Evolutionary conservation across 1,284 basidiomycete species (phyloP), one percentile per base, ranked within the genome.

Genomic region (Coriolopsis trogii): DNA sequence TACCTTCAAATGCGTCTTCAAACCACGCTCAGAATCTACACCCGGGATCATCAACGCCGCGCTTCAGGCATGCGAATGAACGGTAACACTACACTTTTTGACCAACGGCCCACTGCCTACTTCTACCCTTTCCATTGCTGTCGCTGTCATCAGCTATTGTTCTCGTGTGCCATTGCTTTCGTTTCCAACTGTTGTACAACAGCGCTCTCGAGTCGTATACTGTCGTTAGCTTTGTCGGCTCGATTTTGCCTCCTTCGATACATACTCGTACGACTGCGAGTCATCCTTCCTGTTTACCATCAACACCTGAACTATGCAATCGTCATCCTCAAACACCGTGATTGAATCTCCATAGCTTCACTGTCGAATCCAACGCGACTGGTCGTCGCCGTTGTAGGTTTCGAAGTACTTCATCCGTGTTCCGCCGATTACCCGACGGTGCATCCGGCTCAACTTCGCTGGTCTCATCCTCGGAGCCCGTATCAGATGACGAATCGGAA

Each of bases 1-100:
- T 21, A 60, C 65, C 3, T 68, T 67, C 55, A 58, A 62, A 29
- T 67, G 61, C 49, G 44, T 39, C 5, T 62, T 67, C 51, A 63
- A 62, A 46, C 60, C 64, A 10, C 60, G 65, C 23, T 62, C 61
- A 10, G 58, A 51, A 18, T 38, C 24, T 7, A 61, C 58, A 16
- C 54, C 56, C 18, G 45, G 49, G 6, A 23, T 65, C 37, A 51
- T 67, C 30, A 55, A 57, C 46, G 15, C 51, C 23, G 41, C 49
- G 7, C 39, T 53, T n/a, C 25, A 50, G 13, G 58, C 60, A 7
- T 55, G 42, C 42, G 55, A 63, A 3, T 63, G 28, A 49, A n/a
- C n/a, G n/a, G n/a, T n/a, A n/a, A n/a, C n/a, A n/a, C n/a, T n/a
- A n/a, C n/a, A n/a, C n/a, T 6, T 30, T 28, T 41, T 2, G 10